Percentiles rank a stretch among this genome's conserved stretches.
These are phyloP conservation scores for Elsinoe arachidis DNA, from an alignment of 2,329 filamentous ascomycete genomes.

Conservation along the genomic window DNA sequence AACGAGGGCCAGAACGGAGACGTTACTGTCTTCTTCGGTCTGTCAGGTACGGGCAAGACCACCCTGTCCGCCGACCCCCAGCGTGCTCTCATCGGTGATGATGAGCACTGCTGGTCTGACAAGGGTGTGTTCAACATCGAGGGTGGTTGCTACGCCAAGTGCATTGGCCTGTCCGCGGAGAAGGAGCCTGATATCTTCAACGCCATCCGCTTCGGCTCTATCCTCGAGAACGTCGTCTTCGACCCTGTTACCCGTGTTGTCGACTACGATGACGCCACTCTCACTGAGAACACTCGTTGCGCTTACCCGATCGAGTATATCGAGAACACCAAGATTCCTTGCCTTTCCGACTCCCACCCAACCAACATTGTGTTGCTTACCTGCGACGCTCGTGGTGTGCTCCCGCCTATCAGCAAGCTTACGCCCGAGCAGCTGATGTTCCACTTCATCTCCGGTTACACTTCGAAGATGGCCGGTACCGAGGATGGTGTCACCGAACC, in stretches of 20 bases:
- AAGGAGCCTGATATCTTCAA: slow-evolving; percentile 98
- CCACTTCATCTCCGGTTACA: slow-evolving; percentile 99
- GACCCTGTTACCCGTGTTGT: slow-evolving; percentile 81
- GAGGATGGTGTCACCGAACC: slow-evolving; percentile 96
- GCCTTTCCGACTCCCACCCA: slow-evolving; percentile 77
- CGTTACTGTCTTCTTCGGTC: slow-evolving; percentile 97
- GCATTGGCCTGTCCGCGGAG: slow-evolving; percentile 90
- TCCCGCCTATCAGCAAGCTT: slow-evolving; percentile 96
- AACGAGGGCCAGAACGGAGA: slow-evolving; percentile 94
- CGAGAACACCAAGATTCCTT: slow-evolving; percentile 96
- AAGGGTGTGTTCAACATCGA: slow-evolving; percentile 98
- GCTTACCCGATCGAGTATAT: slow-evolving; percentile 99
- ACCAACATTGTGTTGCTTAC: slow-evolving; percentile 97
- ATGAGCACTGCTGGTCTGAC: slow-evolving; percentile 99
- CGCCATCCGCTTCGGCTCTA: slow-evolving; percentile 92
- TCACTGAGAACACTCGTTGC: slow-evolving; percentile 97
- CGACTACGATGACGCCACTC: slow-evolving; percentile 88
- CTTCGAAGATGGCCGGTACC: slow-evolving; percentile 99
- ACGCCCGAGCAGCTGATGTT: slow-evolving; percentile 96
- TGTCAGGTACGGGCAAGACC: slow-evolving; percentile 97
- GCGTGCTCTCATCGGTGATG: slow-evolving; percentile 91
- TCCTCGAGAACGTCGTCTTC: slow-evolving; percentile 98
- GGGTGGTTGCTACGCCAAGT: slow-evolving; percentile 98
- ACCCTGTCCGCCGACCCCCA: slow-evolving; percentile 95
- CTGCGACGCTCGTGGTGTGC: slow-evolving; percentile 92